A percentile compares a stretch with the other conserved stretches of the same genome.
Conservation (phyloP, 345 rosid species). For the Eucalyptus dawsonii region DNA sequence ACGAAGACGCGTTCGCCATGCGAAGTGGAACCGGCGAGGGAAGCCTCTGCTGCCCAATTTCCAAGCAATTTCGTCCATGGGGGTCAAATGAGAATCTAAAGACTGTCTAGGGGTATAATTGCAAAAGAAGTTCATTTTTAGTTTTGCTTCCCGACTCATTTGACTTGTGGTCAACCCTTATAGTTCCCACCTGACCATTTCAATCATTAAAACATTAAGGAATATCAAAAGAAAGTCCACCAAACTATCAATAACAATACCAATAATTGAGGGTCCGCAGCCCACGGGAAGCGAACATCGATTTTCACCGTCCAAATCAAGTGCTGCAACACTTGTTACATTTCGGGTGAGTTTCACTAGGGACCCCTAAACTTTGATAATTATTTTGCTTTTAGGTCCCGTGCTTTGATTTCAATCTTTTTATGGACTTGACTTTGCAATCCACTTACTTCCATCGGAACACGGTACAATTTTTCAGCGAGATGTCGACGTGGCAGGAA, state of each 20-base stretch:
- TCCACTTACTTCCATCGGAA: neutral
- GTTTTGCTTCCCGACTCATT: neutral
- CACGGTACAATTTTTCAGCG: neutral
- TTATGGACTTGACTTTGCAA: neutral
- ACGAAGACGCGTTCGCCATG: neutral
- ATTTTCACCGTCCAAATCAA: neutral
- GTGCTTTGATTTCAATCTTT: neutral
- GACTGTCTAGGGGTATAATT: neutral
- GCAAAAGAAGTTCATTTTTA: neutral
- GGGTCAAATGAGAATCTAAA: neutral
- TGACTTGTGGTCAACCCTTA: neutral
- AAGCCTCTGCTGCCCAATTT: neutral
- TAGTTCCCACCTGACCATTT: neutral
- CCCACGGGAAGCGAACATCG: neutral
- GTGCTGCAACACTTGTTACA: neutral
- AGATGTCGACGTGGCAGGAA: neutral
- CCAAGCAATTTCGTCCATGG: neutral
- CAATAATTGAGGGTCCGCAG: neutral
- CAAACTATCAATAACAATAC: rapidly evolving
- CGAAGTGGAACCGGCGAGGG: neutral
- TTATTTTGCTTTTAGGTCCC: neutral
- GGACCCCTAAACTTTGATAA: neutral
- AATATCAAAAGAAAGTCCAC: neutral
- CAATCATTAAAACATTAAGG: neutral
- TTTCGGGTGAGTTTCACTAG: neutral